A percentile compares a stretch with the other conserved stretches of the same genome.
Conservation (phyloP, 2,329 filamentous ascomycete genomes). For the Chaetothyriales sp. region DNA sequence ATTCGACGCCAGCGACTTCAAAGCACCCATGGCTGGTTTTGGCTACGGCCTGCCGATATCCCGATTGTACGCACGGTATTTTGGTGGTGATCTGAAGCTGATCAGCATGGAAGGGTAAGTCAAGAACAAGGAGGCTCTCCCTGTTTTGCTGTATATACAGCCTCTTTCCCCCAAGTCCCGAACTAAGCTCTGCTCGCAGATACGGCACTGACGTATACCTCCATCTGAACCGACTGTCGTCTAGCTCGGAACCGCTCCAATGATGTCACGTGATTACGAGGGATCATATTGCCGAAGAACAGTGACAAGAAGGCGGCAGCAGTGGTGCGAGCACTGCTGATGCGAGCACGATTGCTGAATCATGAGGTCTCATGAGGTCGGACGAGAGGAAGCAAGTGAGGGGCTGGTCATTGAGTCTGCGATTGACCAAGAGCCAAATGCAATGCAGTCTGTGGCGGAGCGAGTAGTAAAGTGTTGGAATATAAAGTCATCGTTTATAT, state of each 20-base stretch:
- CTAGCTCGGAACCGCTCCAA: constrained; percentile 91
- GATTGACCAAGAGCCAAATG: constrained; percentile 41
- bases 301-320: neutral
- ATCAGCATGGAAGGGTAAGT: constrained; percentile 98
- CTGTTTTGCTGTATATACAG: neutral
- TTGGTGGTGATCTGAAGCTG: constrained; percentile 89
- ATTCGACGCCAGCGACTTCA: constrained; percentile 98
- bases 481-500: neutral
- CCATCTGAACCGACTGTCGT: constrained; percentile 88
- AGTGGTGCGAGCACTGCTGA: neutral
- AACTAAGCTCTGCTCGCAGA: constrained; percentile 33
- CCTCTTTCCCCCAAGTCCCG: constrained; percentile 5
- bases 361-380: constrained; percentile 67
- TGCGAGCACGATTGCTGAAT: constrained; percentile 42
- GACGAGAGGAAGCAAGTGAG: constrained; percentile 81
- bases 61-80: constrained; percentile 86
- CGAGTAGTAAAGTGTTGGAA: constrained; percentile 15
- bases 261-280: constrained; percentile 67
- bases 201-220: constrained; percentile 98
- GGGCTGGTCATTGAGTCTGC: constrained; percentile 68
- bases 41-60: constrained; percentile 96
- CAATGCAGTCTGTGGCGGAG: constrained; percentile 9
- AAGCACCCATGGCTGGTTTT: constrained; percentile 97
- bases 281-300: neutral
- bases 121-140: neutral